Evolutionary conservation across 2,329 filamentous ascomycete genomes (phyloP).

Genomic region (Sporothrix mexicana): DNA sequence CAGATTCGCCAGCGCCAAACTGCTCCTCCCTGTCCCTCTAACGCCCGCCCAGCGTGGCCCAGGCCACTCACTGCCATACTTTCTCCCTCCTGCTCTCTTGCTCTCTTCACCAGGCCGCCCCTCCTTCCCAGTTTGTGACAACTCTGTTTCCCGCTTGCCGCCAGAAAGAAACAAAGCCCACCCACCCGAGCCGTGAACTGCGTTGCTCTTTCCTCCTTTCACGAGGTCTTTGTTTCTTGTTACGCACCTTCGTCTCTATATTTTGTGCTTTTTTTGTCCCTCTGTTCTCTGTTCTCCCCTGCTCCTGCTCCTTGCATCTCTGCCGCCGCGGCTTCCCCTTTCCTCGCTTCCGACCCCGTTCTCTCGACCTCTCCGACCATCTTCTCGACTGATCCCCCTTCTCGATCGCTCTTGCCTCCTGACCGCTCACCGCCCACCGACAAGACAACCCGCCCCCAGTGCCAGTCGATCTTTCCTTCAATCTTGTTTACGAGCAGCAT

Average conservation of each 20-base stretch:
- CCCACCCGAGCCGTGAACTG: constrained; percentile 31
- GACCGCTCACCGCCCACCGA: constrained; percentile 29
- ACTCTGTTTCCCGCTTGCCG: constrained; percentile 28
- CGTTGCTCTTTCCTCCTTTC: constrained; percentile 26
- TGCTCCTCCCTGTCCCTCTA: background rate
- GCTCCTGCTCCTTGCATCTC: background rate
- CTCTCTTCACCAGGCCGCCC: constrained; percentile 23
- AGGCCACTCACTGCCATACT: constrained; percentile 13
- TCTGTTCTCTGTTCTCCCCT: background rate
- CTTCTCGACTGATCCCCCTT: constrained; percentile 13
- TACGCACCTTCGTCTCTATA: background rate
- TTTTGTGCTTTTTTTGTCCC: background rate
- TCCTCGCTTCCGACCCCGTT: constrained; percentile 4
- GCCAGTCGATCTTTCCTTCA: background rate
- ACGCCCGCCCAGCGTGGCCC: background rate
- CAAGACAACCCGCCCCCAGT: background rate
- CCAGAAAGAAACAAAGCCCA: constrained; percentile 28
- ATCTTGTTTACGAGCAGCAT: background rate
- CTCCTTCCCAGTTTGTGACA: constrained; percentile 35
- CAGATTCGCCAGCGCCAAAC: constrained; percentile 30
- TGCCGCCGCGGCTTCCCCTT: background rate
- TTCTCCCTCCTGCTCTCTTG: background rate
- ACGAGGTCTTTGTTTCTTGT: constrained; percentile 12
- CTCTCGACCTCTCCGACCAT: constrained; percentile 11
- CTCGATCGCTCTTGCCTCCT: constrained; percentile 26